These are phyloP conservation scores for Hyphodiscus hymeniophilus DNA, from an alignment of 495 filamentous ascomycete genomes.

Conservation along the genomic window DNA sequence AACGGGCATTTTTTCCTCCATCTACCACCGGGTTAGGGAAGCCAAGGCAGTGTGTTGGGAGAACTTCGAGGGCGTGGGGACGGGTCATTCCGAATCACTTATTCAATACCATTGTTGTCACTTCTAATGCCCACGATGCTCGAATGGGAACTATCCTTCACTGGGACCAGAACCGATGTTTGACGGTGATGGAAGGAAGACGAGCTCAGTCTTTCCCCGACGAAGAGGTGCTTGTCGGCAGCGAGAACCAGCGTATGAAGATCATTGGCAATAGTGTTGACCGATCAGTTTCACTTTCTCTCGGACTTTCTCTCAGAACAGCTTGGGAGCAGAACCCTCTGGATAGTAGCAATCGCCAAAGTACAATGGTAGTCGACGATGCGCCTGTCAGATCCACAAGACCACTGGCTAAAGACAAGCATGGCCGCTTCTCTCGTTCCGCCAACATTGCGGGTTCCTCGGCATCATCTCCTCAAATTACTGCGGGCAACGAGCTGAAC, in stretches of 20 bases:
- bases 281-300: conserved; percentile 50
- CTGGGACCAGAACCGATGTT: conserved; percentile 47
- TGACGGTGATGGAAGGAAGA: conserved; percentile 54
- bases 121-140: conserved; percentile 33
- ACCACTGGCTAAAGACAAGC: too few relatives aligned
- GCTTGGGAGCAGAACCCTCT: conserved; percentile 32
- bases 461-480: too few relatives aligned
- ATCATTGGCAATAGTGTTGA: conserved; percentile 67
- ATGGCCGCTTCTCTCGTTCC: too few relatives aligned
- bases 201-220: conserved; percentile 61
- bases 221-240: conserved; percentile 56
- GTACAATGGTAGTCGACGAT: too few relatives aligned
- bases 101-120: conserved; percentile 50
- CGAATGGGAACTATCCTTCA: conserved; percentile 44
- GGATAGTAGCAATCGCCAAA: background rate
- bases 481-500: too few relatives aligned
- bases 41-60: conserved; percentile 4
- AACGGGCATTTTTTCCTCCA: conserved; percentile 30
- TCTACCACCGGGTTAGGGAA: background rate
- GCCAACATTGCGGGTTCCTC: too few relatives aligned
- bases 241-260: conserved; percentile 40
- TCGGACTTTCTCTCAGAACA: conserved; percentile 52
- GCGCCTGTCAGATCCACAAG: too few relatives aligned
- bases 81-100: conserved; percentile 42
- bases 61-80: conserved; percentile 34